Evolutionary conservation across 805 yeast genomes (phyloP), one percentile per base, ranked within the genome.

Genomic region (Tetrapisispora arboricola): DNA sequence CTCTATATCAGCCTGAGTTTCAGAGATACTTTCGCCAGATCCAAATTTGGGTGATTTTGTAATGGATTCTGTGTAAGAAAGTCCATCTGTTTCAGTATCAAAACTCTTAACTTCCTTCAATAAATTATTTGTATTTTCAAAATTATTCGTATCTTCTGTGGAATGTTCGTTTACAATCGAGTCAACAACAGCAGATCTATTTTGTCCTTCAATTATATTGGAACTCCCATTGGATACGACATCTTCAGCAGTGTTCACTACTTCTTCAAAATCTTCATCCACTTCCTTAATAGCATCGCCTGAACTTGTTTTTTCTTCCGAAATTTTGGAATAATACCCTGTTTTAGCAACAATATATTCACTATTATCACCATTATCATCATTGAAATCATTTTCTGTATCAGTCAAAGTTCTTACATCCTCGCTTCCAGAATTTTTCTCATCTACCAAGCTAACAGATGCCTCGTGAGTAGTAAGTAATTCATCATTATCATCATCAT

Each of bases 351-450:
- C 16, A 6, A 28, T 12, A 49, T 33, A 26, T 8, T 27, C 26
- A 26, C 47, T 20, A 11, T 39, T 43, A 6, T 42, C 38, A 24
- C 48, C 50, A n/a, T 33, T 44, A 17, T 48, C 51, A 15, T 36
- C 36, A 16, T 30, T 30, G 20, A 32, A 42, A 19, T 35, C 28
- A 19, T 40, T 41, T 16, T 29, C 29, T 10, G 10, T 42, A 3
- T 21, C n/a, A n/a, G n/a, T n/a, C n/a, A n/a, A n/a, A n/a, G n/a
- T n/a, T n/a, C n/a, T n/a, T n/a, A n/a, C n/a, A n/a, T n/a, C n/a
- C n/a, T n/a, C n/a, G n/a, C n/a, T n/a, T n/a, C n/a, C n/a, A n/a
- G n/a, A n/a, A n/a, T n/a, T 25, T 6, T 11, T 5, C 12, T 25
- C 27, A n/a, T 25, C 13, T 11, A 25, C 27, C 12, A 25, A 11